phyloP scores from a whole-genome alignment of 139 green algal species.

The Diplosphaera chodatii region DNA sequence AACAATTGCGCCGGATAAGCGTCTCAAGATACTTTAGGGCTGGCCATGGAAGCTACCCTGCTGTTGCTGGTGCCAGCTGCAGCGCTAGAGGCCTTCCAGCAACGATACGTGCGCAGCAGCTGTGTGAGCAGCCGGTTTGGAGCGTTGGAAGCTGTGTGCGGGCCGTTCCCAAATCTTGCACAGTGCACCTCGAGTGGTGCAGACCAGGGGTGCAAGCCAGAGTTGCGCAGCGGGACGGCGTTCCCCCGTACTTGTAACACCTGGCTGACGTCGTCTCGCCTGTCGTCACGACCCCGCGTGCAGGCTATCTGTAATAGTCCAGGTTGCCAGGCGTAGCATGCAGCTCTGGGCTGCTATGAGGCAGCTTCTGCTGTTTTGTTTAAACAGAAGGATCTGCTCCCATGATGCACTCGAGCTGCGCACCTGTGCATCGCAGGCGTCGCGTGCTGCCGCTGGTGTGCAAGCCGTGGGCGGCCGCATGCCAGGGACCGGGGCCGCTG shows the following conservation, averaged over 20 bases:
- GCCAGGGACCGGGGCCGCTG: not conserved
- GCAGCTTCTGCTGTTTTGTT: not conserved
- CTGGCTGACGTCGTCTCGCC: too few species aligned
- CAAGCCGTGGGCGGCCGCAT: not conserved
- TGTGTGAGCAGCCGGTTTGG: too few species aligned
- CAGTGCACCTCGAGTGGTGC: too few species aligned
- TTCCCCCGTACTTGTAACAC: too few species aligned
- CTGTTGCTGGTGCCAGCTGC: too few species aligned
- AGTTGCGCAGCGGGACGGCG: not conserved
- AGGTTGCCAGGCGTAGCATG: not conserved
- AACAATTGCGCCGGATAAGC: not conserved
- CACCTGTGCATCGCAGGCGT: not conserved
- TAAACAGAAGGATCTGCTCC: not conserved
- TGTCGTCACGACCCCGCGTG: too few species aligned
- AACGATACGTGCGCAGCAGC: too few species aligned
- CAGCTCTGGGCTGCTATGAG: not conserved
- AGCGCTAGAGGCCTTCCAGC: too few species aligned
- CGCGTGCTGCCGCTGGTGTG: not conserved
- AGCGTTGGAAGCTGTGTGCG: too few species aligned
- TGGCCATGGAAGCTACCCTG: too few species aligned
- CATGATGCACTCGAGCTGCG: not conserved
- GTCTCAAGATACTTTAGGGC: not conserved
- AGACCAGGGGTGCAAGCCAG: not conserved
- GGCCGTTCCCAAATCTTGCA: too few species aligned
- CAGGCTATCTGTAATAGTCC: not conserved